These are phyloP conservation scores for Uncinocarpus reesii DNA, from an alignment of 2,329 filamentous ascomycete species.

Conservation along the genomic window DNA sequence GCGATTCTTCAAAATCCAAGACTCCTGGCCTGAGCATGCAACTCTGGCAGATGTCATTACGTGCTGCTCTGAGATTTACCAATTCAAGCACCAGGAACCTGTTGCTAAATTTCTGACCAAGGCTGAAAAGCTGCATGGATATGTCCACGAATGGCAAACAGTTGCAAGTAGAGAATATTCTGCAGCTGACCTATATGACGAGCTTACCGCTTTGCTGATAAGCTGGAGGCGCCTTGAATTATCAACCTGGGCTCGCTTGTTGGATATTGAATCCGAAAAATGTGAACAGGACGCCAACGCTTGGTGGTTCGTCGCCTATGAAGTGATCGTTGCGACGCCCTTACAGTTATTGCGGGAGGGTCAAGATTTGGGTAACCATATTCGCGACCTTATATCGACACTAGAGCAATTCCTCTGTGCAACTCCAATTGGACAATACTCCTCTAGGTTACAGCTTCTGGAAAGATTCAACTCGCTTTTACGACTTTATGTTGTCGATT, in stretches of 20 bases:
- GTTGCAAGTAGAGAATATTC: conserved; percentile 75
- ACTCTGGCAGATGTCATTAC: conserved; percentile 67
- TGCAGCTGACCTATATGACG: conserved; percentile 60
- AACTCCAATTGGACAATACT: conserved; percentile 73
- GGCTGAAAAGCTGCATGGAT: conserved; percentile 74
- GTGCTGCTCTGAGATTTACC: conserved; percentile 63
- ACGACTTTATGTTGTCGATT: conserved; percentile 49
- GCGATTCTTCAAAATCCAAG: conserved; percentile 60
- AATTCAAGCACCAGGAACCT: conserved; percentile 68
- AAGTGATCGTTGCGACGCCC: conserved; percentile 70
- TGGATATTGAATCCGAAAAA: conserved; percentile 71
- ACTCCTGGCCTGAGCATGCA: conserved; percentile 60
- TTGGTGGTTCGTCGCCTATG: conserved; percentile 97
- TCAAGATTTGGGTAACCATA: conserved; percentile 53
- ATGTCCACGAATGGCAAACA: conserved; percentile 88
- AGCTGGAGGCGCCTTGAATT: conserved; percentile 85
- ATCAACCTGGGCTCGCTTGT: conserved; percentile 78
- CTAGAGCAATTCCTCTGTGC: conserved; percentile 68
- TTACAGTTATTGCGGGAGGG: conserved; percentile 52
- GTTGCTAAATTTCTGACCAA: conserved; percentile 76
- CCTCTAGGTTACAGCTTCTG: conserved; percentile 60
- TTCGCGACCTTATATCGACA: conserved; percentile 59
- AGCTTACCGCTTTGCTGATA: conserved; percentile 69
- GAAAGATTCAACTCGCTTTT: conserved; percentile 54
- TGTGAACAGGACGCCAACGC: conserved; percentile 67